Conservation (phyloP, 2,329 filamentous ascomycete species). For the Exophiala calicioides region DNA sequence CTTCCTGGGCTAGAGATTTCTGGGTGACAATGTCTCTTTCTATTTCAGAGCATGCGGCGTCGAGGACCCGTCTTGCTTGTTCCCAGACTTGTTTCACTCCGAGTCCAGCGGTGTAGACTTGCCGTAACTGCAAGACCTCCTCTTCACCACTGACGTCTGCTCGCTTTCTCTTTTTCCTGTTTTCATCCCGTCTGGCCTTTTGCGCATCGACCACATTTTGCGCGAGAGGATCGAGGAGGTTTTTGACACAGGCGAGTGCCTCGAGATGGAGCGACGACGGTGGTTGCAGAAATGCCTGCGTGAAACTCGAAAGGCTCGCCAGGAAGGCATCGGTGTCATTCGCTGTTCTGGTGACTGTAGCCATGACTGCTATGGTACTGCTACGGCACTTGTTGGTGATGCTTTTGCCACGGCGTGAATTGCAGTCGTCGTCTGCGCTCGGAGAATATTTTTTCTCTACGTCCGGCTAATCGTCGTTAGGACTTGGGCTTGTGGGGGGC, state of each 20-base stretch:
- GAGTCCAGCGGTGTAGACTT: constrained; percentile 84
- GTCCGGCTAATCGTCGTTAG: background rate
- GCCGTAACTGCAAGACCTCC: constrained; percentile 72
- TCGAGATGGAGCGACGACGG: constrained; percentile 65
- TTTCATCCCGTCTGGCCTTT: constrained; percentile 67
- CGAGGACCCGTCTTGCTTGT: constrained; percentile 81
- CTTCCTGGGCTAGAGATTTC: constrained; percentile 37
- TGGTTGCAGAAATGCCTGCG: constrained; percentile 77
- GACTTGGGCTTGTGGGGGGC: too few species aligned
- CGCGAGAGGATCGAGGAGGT: constrained; percentile 76
- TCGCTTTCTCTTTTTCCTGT: constrained; percentile 43
- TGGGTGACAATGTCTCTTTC: constrained; percentile 34
- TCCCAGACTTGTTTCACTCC: constrained; percentile 90
- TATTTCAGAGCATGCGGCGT: constrained; percentile 30
- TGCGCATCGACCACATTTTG: constrained; percentile 72
- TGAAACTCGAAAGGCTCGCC: constrained; percentile 61
- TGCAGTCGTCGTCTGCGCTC: background rate
- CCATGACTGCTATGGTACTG: constrained; percentile 1
- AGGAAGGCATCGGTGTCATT: constrained; percentile 42
- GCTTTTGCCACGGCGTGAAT: too few species aligned
- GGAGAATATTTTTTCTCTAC: constrained; percentile 3
- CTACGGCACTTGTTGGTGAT: constrained; percentile 37
- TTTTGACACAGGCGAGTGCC: constrained; percentile 74
- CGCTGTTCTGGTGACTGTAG: constrained; percentile 6
- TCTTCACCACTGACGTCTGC: constrained; percentile 42